These are phyloP conservation scores for Chloromonas sp. DNA, from an alignment of 163 green algal species.

Conservation along the genomic window DNA sequence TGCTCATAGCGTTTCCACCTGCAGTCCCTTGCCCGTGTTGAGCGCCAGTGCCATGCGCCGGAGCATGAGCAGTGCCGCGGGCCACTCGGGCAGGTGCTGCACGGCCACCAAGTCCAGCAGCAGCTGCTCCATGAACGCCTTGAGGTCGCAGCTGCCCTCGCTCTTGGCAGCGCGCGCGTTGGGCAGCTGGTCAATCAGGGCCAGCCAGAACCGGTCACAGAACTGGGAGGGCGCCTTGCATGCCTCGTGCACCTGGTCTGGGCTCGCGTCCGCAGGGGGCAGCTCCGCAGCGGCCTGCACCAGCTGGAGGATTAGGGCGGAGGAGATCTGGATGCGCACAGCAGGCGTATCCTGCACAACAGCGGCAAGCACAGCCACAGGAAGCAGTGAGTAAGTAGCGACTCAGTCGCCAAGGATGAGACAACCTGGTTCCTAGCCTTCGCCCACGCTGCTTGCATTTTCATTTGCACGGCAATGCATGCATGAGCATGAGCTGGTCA, in stretches of 20 bases:
- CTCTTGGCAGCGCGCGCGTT: conserved; percentile 39
- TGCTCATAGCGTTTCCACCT: neutral
- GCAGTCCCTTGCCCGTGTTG: conserved; percentile 13
- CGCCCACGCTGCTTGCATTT: too few species aligned
- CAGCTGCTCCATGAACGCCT: conserved; percentile 39
- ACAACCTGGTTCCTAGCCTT: too few species aligned
- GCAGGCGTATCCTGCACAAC: conserved; percentile 1
- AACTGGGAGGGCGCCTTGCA: conserved; percentile 18
- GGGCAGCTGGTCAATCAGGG: conserved; percentile 51
- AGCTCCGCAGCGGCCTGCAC: conserved; percentile 56
- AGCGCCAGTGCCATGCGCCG: conserved; percentile 41
- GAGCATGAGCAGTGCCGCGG: conserved; percentile 56
- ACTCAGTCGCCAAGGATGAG: too few species aligned
- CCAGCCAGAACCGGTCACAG: conserved; percentile 56
- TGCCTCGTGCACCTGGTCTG: neutral
- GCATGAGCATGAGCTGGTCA: too few species aligned
- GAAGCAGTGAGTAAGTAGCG: too few species aligned
- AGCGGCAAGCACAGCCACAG: too few species aligned
- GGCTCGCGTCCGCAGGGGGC: conserved; percentile 20
- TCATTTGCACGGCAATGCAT: too few species aligned
- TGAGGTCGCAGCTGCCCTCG: conserved; percentile 45
- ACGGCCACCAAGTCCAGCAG: conserved; percentile 57
- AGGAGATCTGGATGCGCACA: conserved; percentile 27
- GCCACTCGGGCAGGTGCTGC: conserved; percentile 64
- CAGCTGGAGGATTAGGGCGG: conserved; percentile 67